Evolutionary conservation across 2,329 filamentous ascomycete species (phyloP), one percentile per base, ranked within the genome.

Genomic region (Aspergillus thermomutatus): DNA sequence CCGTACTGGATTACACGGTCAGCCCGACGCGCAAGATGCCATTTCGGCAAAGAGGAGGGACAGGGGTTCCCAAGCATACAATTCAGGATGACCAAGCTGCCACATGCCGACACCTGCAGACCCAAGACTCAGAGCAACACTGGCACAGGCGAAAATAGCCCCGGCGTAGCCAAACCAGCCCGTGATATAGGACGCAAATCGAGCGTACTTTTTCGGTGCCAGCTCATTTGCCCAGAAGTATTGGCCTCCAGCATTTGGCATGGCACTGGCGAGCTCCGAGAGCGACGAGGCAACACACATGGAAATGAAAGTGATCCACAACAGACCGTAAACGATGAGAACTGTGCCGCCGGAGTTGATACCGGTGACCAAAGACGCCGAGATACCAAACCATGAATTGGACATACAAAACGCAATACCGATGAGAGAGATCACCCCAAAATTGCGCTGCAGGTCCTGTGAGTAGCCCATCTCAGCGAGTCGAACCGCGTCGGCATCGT

Each of bases 81-180:
- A 77, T 48, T 79, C 75, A 4, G 81, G 80, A 70, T 83, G 79
- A 6, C 71, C 68, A 48, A 83, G 64, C 61, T 81, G 77, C 67
- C 77, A 82, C 64, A 80, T 81, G 8, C 82, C 82, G 26, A 83
- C 77, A 27, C 77, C 61, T 0, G 77, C 80, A 60, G 74, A 75
- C 3, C 75, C 80, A 52, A 82, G 67, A 31, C 77, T 77, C 45
- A 83, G 62, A 2, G 80, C 78, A 9, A 83, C 79, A 66, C 78
- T 81, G 25, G 82, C 81, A 60, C 73, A 79, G 7, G 80, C 82
- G 60, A 83, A 83, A 54, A 84, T 77, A 11, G 76, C 75, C 2
- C 81, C 81, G 11, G 80, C 77, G 76, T 80, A 83, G 2, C 79
- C 79, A 53, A 82, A 75, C 74, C 78, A 82, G 6, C 79, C 80